Percentiles rank a stretch among this genome's conserved stretches.
Conservation (phyloP, 2,329 filamentous ascomycete species). For the Diaporthe nobilis region DNA sequence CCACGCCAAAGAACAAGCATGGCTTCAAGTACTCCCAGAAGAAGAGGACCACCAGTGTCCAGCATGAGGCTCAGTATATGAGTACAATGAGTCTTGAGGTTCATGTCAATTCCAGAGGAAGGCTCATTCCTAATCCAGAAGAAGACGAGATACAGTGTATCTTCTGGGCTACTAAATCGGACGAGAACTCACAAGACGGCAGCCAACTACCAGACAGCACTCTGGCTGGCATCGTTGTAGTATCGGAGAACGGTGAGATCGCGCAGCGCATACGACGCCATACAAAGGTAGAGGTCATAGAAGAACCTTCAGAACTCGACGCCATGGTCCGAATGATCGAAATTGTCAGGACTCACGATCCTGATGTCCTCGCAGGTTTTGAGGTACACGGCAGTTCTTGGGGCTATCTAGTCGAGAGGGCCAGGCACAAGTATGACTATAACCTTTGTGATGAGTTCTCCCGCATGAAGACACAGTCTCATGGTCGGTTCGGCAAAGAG, state of each 20-base stretch:
- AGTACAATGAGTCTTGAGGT: slow-evolving; percentile 95
- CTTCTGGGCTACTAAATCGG: slow-evolving; percentile 90
- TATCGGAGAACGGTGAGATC: slow-evolving; percentile 74
- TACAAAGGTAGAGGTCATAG: slow-evolving; percentile 74
- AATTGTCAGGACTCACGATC: slow-evolving; percentile 86
- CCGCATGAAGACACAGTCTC: slow-evolving; percentile 85
- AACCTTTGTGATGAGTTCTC: slow-evolving; percentile 94
- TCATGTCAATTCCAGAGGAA: slow-evolving; percentile 88
- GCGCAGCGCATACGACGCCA: slow-evolving; percentile 74
- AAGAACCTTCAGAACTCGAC: slow-evolving; percentile 86
- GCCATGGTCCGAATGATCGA: slow-evolving; percentile 88
- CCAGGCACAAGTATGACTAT: slow-evolving; percentile 87
- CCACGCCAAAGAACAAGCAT: slow-evolving; percentile 85
- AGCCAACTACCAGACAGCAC: slow-evolving; percentile 63
- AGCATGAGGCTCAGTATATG: slow-evolving; percentile 94
- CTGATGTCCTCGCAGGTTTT: slow-evolving; percentile 93
- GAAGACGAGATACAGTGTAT: slow-evolving; percentile 90
- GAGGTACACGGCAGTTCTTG: slow-evolving; percentile 95
- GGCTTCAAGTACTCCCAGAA: slow-evolving; percentile 91
- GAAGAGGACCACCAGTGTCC: slow-evolving; percentile 79
- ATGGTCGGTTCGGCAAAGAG: slow-evolving; percentile 88
- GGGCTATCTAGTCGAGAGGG: slow-evolving; percentile 95
- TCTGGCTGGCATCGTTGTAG: slow-evolving; percentile 79
- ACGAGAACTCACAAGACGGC: slow-evolving; percentile 70
- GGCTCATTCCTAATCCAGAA: slow-evolving; percentile 88